Evolutionary conservation across 306 rosid species (phyloP).

Genomic region (Dicorynia guianensis): DNA sequence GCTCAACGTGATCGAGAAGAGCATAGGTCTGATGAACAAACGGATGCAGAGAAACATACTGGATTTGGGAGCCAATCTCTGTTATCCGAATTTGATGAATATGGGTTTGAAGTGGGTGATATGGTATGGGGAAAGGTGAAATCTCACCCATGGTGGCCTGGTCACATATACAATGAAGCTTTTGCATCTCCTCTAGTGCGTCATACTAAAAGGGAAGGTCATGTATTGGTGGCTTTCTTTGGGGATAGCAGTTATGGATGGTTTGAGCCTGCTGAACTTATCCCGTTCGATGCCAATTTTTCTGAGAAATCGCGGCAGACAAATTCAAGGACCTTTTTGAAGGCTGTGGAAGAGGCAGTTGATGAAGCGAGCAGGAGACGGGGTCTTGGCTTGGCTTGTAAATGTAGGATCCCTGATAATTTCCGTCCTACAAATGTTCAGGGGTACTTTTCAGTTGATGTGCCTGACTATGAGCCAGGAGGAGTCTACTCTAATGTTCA

Average conservation of each 20-base stretch:
- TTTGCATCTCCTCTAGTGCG: slow-evolving; percentile 81
- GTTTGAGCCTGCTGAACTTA: slow-evolving; percentile 91
- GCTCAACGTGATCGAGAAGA: slow-evolving; percentile 26
- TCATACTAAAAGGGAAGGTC: slow-evolving; percentile 75
- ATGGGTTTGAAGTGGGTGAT: slow-evolving; percentile 84
- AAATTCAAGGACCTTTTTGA: slow-evolving; percentile 63
- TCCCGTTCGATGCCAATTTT: slow-evolving; percentile 73
- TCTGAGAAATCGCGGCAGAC: slow-evolving; percentile 83
- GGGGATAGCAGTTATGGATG: slow-evolving; percentile 98
- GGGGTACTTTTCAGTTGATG: slow-evolving; percentile 81
- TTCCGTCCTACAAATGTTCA: slow-evolving; percentile 57
- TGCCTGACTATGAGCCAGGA: slow-evolving; percentile 81
- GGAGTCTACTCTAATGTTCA: slow-evolving; percentile 73
- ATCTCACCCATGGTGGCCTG: slow-evolving; percentile 99
- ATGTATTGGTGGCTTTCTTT: slow-evolving; percentile 86
- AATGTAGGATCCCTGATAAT: slow-evolving; percentile 69
- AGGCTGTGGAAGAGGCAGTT: slow-evolving; percentile 94
- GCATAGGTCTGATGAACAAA: slow-evolving; percentile 16
- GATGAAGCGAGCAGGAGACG: slow-evolving; percentile 85
- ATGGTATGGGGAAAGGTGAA: slow-evolving; percentile 99
- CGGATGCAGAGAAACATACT: slow-evolving; percentile 32
- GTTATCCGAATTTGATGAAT: slow-evolving; percentile 80
- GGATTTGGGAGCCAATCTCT: slow-evolving; percentile 55
- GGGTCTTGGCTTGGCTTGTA: slow-evolving; percentile 74
- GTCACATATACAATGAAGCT: slow-evolving; percentile 80